Evolutionary conservation across 2,329 filamentous ascomycete genomes (phyloP), one percentile per base, ranked within the genome.

Genomic region (Parastagonospora avenae): DNA sequence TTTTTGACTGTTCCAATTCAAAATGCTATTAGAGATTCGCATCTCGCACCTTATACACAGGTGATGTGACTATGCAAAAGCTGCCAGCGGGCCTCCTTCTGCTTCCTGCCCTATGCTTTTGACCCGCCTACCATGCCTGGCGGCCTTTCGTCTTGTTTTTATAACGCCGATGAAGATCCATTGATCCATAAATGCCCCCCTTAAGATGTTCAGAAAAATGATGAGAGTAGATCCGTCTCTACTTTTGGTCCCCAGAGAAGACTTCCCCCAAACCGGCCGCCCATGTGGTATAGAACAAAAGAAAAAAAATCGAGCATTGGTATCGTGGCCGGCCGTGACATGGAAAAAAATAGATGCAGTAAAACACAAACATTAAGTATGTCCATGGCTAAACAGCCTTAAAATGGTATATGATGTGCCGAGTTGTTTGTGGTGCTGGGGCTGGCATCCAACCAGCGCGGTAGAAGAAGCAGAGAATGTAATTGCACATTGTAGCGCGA

Each of bases 201-300:
- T 24, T 42, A 46, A 48, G 44, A 52, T 48, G 32, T 45, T 49
- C 29, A 33, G 40, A 43, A 50, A 15, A 50, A 59, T 52, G 37
- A 39, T 14, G 30, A 31, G 30, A 42, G 42, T 30, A 28, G 24
- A 37, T 38, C 28, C 33, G n/a, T 27, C 35, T 28, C 9, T 16
- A 27, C 33, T 32, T 33, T 33, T 47, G 45, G 35, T 46, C 86
- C 76, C 92, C 83, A 12, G 50, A 14, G 32, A 41, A 57, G 50
- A 46, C 42, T 24, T 47, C 92, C 77, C 77, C 92, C 77, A 73
- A 87, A 92, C 42, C 93, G 76, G 68, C 88, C 57, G 60, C 63
- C 62, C 43, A 59, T 62, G 67, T 73, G 71, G 71, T 73, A 73
- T 73, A 71, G 60, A 70, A 63, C 57, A 66, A 55, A 52, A 56